Conservation (phyloP, 495 filamentous ascomycete genomes). For the Saxophila tyrrhenica region DNA sequence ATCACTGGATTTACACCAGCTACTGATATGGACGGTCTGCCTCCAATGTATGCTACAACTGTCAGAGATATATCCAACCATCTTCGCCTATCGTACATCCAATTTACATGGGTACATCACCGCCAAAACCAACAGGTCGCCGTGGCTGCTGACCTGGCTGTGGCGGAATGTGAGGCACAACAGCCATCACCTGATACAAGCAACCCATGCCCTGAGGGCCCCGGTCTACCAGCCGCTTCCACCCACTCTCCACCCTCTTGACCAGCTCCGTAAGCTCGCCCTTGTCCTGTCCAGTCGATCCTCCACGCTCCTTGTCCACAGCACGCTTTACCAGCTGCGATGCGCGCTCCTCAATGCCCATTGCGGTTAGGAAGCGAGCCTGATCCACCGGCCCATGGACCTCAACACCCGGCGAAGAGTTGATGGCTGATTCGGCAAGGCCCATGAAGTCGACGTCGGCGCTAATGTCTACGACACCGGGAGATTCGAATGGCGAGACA, state of each 20-base stretch:
- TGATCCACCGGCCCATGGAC: constrained; percentile 90
- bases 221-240: constrained; percentile 68
- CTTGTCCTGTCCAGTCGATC: constrained; percentile 22
- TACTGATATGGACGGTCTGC: no score
- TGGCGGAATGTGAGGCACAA: constrained; percentile 74
- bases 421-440: constrained; percentile 67
- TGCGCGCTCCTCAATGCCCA: constrained; percentile 75
- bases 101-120: constrained; percentile 39
- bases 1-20: no score
- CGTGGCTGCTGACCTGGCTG: constrained; percentile 46
- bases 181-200: constrained; percentile 85
- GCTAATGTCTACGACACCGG: constrained; percentile 73
- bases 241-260: constrained; percentile 57
- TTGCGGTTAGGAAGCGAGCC: constrained; percentile 57
- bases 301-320: constrained; percentile 13
- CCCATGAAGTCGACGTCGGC: constrained; percentile 87
- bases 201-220: constrained; percentile 77
- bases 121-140: constrained; percentile 86
- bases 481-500: constrained; percentile 62
- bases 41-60: no score
- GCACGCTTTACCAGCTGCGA: constrained; percentile 48
- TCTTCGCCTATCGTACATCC: no score
- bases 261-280: constrained; percentile 35
- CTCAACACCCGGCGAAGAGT: constrained; percentile 66
- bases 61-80: no score